Evolutionary conservation across 2,329 filamentous ascomycete genomes (phyloP).

Genomic region (Cladophialophora yegresii): DNA sequence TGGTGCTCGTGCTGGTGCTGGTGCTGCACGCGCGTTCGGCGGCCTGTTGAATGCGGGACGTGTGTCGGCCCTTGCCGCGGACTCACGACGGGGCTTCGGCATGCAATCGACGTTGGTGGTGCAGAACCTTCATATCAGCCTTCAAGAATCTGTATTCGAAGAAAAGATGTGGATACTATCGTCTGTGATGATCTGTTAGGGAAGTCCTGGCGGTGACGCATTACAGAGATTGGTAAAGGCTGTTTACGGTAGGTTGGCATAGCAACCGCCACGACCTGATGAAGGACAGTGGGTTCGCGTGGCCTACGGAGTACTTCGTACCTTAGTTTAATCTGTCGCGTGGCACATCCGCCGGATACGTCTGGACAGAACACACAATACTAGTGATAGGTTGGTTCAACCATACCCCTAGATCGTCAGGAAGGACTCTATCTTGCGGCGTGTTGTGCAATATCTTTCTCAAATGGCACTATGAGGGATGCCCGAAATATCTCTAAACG

Average conservation of each 20-base stretch:
- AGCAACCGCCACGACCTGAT: not conserved
- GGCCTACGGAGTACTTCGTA: no score
- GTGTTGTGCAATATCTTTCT: not conserved
- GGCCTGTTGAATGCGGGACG: slow-evolving; percentile 40
- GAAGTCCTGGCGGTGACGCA: not conserved
- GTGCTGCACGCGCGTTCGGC: slow-evolving; percentile 35
- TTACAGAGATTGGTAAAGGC: not conserved
- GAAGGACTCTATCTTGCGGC: no score
- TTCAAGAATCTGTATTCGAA: not conserved
- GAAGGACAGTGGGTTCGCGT: not conserved
- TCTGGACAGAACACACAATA: no score
- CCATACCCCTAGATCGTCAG: no score
- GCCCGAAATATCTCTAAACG: not conserved
- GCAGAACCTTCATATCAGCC: slow-evolving; percentile 27
- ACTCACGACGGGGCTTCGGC: slow-evolving; percentile 37
- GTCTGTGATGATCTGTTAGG: not conserved
- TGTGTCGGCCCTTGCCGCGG: slow-evolving; percentile 38
- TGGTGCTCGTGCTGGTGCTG: slow-evolving; percentile 33
- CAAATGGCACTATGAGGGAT: not conserved
- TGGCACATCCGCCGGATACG: not conserved
- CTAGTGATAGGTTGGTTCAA: no score
- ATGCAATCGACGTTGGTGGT: slow-evolving; percentile 27
- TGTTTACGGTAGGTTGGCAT: not conserved
- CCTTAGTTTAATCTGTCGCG: not conserved
- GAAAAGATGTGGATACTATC: not conserved